Base-by-base conservation (phyloP, 768 basidiomycete species). In the Serendipita sp. region DNA sequence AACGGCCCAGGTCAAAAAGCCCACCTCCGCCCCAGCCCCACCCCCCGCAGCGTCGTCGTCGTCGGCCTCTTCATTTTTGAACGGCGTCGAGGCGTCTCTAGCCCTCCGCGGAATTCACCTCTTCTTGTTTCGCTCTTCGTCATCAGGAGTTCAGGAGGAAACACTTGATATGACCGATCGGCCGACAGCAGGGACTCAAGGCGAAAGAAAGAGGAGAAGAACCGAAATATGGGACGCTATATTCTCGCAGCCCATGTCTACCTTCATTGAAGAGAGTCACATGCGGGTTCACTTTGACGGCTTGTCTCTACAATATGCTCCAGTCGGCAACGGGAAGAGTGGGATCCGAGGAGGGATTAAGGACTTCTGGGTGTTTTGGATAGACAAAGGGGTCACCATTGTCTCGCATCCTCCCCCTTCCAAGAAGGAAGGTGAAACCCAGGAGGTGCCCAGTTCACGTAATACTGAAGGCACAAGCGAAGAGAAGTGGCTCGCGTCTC, bases 401-500 rank as follows among this genome's bases (percentile, higher is more conserved):
- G 62, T 62, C 18, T 62, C 13, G 56, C 65, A 34, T 48, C 41
- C 28, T 15, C 63, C 11, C 30, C 62, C 30, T 37, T 66, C 30
- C 41, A 30, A 18, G 56, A 66, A 46, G n/a, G 51, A 51, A 41
- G 48, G 30, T 38, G 45, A 5, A 45, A 5, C 41, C 13, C 5
- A 41, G 7, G 41, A 53, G 32, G 18, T 53, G 10, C 41, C 38
- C 18, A 56, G 64, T 45, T 51, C 45, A 18, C 13, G 48, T n/a
- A 28, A 53, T 15, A 24, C 34, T 3, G 47, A 47, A 28, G 63
- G 35, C 8, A 8, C 2, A 5, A 41, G 13, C 13, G 13, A 41
- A 13, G 48, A 70, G 24, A 63, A 18, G n/a, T 67, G 65, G 65
- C 37, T 66, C 10, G 65, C 84, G 30, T 78, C 80, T 13, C 92